Evolutionary conservation across 768 basidiomycete species (phyloP).

Genomic region (Trametes cubensis): DNA sequence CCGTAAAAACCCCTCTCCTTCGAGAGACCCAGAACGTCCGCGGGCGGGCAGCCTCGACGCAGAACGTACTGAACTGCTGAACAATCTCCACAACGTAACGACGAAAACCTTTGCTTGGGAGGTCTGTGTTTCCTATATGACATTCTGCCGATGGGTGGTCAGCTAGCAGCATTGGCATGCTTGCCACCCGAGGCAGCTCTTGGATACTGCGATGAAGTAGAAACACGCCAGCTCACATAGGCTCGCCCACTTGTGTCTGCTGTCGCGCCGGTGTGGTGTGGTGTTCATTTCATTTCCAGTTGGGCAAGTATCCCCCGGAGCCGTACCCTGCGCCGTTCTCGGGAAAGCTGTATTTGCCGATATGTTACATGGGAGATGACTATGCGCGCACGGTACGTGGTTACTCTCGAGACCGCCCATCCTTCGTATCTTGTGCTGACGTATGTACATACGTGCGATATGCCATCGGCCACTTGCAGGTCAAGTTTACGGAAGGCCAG

Average conservation of each 20-base stretch:
- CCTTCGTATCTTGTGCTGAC: no score
- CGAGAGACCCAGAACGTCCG: not conserved
- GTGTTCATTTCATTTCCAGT: not conserved
- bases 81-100: no score
- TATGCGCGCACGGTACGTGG: not conserved
- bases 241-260: not conserved
- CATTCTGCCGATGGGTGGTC: no score
- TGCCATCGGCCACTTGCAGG: not conserved
- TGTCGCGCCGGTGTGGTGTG: not conserved
- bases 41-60: no score
- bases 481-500: conserved; percentile 4
- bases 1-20: not conserved
- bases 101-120: no score
- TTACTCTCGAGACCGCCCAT: no score
- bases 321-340: conserved; percentile 5
- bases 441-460: not conserved
- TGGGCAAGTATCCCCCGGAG: not conserved
- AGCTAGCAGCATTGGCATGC: no score
- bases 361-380: not conserved
- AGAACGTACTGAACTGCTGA: no score
- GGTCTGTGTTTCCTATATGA: no score
- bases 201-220: not conserved
- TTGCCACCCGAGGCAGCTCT: no score
- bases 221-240: not conserved
- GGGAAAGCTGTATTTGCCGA: not conserved